Base-by-base conservation (phyloP, 2,329 filamentous ascomycete genomes). In the Fusarium lateritium region DNA sequence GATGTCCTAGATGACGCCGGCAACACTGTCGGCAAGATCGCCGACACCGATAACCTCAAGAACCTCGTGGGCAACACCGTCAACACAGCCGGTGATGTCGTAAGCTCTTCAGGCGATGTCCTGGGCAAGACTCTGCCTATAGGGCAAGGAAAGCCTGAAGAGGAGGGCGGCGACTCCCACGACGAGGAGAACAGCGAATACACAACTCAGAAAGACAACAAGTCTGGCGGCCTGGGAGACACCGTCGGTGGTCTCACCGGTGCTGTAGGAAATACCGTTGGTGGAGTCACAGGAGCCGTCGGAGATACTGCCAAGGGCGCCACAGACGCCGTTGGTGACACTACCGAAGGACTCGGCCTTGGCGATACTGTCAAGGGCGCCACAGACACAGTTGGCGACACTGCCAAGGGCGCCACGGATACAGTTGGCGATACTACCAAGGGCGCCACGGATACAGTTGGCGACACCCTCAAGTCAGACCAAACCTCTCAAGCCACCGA, bases 1-100 rank as follows among this genome's bases (percentile, higher is more conserved):
- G 82, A 84, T 17, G 80, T 84, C 19, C 74, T 85, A 38, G 82
- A 85, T 58, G 75, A 81, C 13, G 71, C 80, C 13, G 83, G 82
- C 52, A 82, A 83, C 52, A 77, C 75, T 10, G 72, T 85, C 42
- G 83, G 83, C 55, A 82, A 76, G 62, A 76, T 85, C 57, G 76
- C 77, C 52, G 79, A 81, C 42, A 78, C 80, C 22, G 64, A 75
- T 50, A 79, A 84, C 43, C 69, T 80, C 31, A 76, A 80, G 53
- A 79, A 82, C 34, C 76, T 85, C 13, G 74, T 78, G 39, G 83
- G 83, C 38, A 82, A 79, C 68, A 77, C 78, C 38, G 79, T 82
- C 34, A 80, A 76, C 24, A 67, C 73, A 7, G 74, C 74, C 10
- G 79, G 79, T 14, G 78, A 81, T 15, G 73, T 81, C 42, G 71